Evolutionary conservation across 2,329 filamentous ascomycete species (phyloP), one percentile per base, ranked within the genome.

Genomic region (Colletotrichum sp.): DNA sequence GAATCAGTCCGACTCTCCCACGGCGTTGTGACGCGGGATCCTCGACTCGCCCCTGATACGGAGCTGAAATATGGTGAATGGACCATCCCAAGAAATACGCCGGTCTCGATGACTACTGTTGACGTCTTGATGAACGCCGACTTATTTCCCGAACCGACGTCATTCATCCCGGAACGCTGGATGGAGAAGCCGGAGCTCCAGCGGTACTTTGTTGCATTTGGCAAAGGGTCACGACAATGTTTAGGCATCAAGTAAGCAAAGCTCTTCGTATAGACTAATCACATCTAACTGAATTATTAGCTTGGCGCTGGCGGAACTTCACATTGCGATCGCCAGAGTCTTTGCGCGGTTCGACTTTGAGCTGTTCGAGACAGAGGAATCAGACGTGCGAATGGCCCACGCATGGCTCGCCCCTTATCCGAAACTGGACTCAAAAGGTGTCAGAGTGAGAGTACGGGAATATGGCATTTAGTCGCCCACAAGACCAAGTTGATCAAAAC

Each of bases 1-100:
- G 86, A 88, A 75, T 79, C 83, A 0, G 76, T 89, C 9, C 84
- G 88, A 6, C 69, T 89, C 5, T 84, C 85, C 18, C 87, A 85
- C 10, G 85, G 84, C 1, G 82, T 85, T 1, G 79, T 79, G 62
- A 80, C 52, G 79, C 77, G 77, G 67, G 84, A 79, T 78, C 81
- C 68, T 76, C 85, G 77, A 68, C 81, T 77, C 71, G 83, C 76
- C 6, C 82, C 82, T 6, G 80, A 83, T 65, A 80, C 78, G 6
- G 75, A 80, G 15, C 60, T 85, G 6, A 71, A 80, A 3, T 85
- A 82, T 44, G 75, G 80, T 15, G 72, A 78, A 13, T 82, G 82
- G 77, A 70, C 77, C 2, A 84, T 85, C 30, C 84, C 83, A 13
- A 59, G 72, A 2, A 78, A 80, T 13, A 82, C 81, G 0, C 83